Evolutionary conservation across 352 stramenopile species (phyloP).

Genomic region (Globisporangium perplexum): DNA sequence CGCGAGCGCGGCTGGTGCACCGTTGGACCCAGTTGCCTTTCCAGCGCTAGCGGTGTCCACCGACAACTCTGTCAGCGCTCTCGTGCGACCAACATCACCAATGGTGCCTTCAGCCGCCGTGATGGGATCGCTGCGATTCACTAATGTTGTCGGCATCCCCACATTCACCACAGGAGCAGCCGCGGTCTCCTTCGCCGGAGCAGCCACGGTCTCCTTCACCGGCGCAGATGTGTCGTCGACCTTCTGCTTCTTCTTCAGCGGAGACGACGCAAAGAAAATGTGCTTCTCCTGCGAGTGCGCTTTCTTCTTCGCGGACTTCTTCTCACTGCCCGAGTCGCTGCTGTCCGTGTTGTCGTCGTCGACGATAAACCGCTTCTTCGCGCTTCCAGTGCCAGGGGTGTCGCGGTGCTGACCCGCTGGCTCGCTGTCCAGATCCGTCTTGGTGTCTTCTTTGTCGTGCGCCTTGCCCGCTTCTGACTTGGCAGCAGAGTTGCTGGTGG

Average conservation of each 20-base stretch:
- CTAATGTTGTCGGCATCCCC: background rate
- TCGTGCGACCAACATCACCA: background rate
- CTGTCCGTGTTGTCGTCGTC: constrained; percentile 56
- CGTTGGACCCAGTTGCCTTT: constrained; percentile 6
- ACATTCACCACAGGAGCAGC: background rate
- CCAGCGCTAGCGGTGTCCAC: background rate
- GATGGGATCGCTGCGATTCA: background rate
- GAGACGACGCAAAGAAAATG: constrained; percentile 1
- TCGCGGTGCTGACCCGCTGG: constrained; percentile 5
- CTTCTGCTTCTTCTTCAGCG: constrained; percentile 15
- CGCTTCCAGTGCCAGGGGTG: constrained; percentile 16
- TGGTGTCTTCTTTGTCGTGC: background rate
- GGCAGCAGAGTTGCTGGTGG: background rate
- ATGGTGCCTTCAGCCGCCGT: background rate
- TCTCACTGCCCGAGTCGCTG: constrained; percentile 22
- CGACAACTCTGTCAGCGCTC: background rate
- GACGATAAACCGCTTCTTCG: constrained; percentile 59
- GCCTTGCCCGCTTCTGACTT: background rate
- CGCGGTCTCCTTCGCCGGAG: background rate
- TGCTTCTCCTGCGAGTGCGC: constrained; percentile 5
- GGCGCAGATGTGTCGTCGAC: background rate
- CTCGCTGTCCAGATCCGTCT: constrained; percentile 5
- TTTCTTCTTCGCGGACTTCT: constrained; percentile 5
- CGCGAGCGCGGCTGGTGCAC: background rate
- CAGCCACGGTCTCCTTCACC: background rate